phyloP scores from a whole-genome alignment of 2,329 filamentous ascomycete genomes.

The Ophiostoma perfectum region DNA sequence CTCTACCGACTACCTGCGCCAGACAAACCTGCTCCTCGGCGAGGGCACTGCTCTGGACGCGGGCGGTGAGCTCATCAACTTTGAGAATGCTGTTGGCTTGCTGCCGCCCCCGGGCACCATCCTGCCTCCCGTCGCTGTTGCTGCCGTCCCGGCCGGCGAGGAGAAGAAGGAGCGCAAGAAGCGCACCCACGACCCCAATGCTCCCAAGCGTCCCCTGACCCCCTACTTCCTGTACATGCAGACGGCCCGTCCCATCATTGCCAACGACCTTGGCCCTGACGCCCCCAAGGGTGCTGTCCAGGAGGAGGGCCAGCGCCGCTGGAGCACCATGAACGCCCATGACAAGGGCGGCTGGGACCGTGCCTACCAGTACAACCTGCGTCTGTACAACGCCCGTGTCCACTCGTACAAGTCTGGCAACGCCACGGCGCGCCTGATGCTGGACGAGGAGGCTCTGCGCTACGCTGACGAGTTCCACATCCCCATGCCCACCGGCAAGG shows the following conservation, averaged over 20 bases:
- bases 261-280: conserved; percentile 66
- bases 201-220: conserved; percentile 87
- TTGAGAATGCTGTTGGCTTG: conserved; percentile 47
- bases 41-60: conserved; percentile 46
- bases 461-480: conserved; percentile 57
- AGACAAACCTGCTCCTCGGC: conserved; percentile 77
- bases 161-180: conserved; percentile 89
- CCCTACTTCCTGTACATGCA: conserved; percentile 96
- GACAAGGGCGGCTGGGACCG: conserved; percentile 69
- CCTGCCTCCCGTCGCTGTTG: conserved; percentile 35
- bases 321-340: conserved; percentile 67
- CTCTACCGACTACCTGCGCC: conserved; percentile 77
- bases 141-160: conserved; percentile 43
- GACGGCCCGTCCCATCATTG: conserved; percentile 76
- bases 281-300: conserved; percentile 82
- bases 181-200: conserved; percentile 81
- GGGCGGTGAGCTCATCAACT: conserved; percentile 44
- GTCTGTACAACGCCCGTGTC: conserved; percentile 59
- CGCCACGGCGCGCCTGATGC: conserved; percentile 54
- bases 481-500: conserved; percentile 46
- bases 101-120: conserved; percentile 36
- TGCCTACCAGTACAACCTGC: conserved; percentile 62
- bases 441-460: conserved; percentile 53
- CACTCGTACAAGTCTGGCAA: conserved; percentile 61
- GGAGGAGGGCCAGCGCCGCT: conserved; percentile 78